A percentile compares a stretch with the other conserved stretches of the same genome.
These are phyloP conservation scores for Chytriomyces hyalinus DNA, from an alignment of 192 early-diverging fungal genomes.

Conservation along the genomic window DNA sequence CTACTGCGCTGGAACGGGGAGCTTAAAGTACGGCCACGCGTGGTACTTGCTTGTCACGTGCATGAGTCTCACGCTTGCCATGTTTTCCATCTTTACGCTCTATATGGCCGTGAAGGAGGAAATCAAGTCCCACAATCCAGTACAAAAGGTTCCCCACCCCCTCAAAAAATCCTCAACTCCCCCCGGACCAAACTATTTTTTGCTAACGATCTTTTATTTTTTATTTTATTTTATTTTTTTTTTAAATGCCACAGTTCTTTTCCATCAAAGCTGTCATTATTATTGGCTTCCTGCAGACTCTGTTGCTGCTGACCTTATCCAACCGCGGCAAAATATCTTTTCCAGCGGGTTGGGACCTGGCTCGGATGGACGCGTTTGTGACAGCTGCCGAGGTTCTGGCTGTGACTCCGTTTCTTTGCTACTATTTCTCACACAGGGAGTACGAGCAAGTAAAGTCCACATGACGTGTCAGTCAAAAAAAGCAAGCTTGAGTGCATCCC, in stretches of 20 bases:
- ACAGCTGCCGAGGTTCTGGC: slow-evolving; percentile 6
- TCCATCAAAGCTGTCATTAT: slow-evolving; percentile 13
- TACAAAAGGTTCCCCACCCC: not conserved
- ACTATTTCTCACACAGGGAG: too few relatives aligned
- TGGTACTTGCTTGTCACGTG: not conserved
- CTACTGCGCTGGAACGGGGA: not conserved
- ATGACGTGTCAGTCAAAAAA: too few relatives aligned
- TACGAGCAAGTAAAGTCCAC: too few relatives aligned
- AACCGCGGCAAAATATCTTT: not conserved
- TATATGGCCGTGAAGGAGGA: not conserved
- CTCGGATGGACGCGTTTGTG: slow-evolving; percentile 17
- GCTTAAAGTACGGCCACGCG: slow-evolving; percentile 7
- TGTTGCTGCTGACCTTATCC: not conserved
- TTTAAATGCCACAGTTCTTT: not conserved
- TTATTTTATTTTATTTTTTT: not conserved
- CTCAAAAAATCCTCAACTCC: not conserved
- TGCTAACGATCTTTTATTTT: too few relatives aligned
- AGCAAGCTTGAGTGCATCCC: too few relatives aligned
- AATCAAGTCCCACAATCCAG: not conserved
- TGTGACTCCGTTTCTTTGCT: too few relatives aligned
- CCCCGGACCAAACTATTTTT: not conserved
- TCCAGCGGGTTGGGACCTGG: not conserved
- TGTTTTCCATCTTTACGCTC: not conserved
- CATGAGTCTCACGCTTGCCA: not conserved
- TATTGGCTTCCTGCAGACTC: slow-evolving; percentile 14